Evolutionary conservation across 2,329 filamentous ascomycete genomes (phyloP).

Genomic region (Volutella citrinella): DNA sequence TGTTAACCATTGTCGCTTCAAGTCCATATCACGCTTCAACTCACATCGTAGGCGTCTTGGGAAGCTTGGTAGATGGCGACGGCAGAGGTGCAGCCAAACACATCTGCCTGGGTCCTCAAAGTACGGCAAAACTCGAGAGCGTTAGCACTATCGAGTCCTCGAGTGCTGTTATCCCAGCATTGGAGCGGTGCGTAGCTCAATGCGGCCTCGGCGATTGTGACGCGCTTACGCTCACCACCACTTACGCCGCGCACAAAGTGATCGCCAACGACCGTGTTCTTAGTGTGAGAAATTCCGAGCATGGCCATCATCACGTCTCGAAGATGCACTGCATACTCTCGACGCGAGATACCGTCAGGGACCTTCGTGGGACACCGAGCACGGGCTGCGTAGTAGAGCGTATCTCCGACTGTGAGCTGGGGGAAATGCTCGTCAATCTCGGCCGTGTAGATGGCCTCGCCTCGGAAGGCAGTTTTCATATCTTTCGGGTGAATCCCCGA

Average conservation of each 20-base stretch:
- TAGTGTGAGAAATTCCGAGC: slow-evolving; percentile 64
- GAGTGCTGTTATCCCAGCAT: slow-evolving; percentile 67
- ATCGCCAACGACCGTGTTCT: slow-evolving; percentile 65
- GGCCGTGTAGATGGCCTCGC: slow-evolving; percentile 35
- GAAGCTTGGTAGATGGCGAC: slow-evolving; percentile 64
- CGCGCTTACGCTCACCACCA: slow-evolving; percentile 46
- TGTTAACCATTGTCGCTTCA: background rate
- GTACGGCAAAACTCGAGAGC: slow-evolving; percentile 63
- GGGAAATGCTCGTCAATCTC: slow-evolving; percentile 74
- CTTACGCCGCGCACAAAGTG: slow-evolving; percentile 57
- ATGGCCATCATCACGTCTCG: slow-evolving; percentile 67
- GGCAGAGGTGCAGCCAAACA: slow-evolving; percentile 51
- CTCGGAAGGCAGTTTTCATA: slow-evolving; percentile 43
- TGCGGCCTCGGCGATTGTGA: slow-evolving; percentile 27
- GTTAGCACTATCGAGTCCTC: slow-evolving; percentile 60
- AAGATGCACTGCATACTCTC: slow-evolving; percentile 53
- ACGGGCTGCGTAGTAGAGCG: slow-evolving; percentile 67
- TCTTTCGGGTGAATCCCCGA: slow-evolving; percentile 26
- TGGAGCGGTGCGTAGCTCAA: slow-evolving; percentile 45
- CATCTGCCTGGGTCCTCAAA: slow-evolving; percentile 55
- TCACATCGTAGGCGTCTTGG: slow-evolving; percentile 18
- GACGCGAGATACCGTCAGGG: slow-evolving; percentile 50
- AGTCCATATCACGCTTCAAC: slow-evolving; percentile 11
- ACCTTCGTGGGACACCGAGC: slow-evolving; percentile 58
- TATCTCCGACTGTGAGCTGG: slow-evolving; percentile 68